Conservation (phyloP, 495 filamentous ascomycete genomes). For the Penicillium flavigenum region DNA sequence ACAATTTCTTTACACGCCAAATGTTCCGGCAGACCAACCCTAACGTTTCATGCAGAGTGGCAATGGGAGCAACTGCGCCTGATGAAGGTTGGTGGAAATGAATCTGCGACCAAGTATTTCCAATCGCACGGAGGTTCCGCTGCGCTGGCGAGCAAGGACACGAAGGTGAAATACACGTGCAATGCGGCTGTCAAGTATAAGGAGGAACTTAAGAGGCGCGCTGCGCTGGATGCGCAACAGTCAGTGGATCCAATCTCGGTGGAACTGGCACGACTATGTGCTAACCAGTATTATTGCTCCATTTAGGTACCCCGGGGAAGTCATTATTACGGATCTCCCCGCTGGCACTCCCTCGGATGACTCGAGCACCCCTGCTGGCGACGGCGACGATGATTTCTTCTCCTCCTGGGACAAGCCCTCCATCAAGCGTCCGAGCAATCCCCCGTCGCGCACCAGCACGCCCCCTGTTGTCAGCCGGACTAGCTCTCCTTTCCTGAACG, state of each 20-base stretch:
- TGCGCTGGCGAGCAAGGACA: constrained; percentile 90
- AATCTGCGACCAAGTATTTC: constrained; percentile 97
- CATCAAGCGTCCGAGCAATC: constrained; percentile 95
- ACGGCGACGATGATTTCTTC: constrained; percentile 92
- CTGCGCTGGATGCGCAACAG: constrained; percentile 76
- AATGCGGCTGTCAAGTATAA: constrained; percentile 92
- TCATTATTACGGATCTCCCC: constrained; percentile 75
- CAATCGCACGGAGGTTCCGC: constrained; percentile 92
- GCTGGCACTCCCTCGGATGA: constrained; percentile 59
- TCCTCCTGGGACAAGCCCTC: constrained; percentile 97
- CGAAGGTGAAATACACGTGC: constrained; percentile 94
- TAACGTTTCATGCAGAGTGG: constrained; percentile 68
- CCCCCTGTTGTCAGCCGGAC: constrained; percentile 82
- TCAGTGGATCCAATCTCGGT: constrained; percentile 36
- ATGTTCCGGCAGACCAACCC: constrained; percentile 1
- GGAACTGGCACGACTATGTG: constrained; percentile 14
- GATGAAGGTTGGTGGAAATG: constrained; percentile 99
- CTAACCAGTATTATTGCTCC: constrained; percentile 20
- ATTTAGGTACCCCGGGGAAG: constrained; percentile 77
- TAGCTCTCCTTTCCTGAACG: constrained; percentile 82
- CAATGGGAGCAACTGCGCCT: constrained; percentile 96
- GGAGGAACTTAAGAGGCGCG: constrained; percentile 84
- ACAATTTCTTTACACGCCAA: not conserved
- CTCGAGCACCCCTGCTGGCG: constrained; percentile 69
- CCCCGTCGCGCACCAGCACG: constrained; percentile 85